phyloP scores from a whole-genome alignment of 2,329 filamentous ascomycete genomes.

The Penicillium digitatum region DNA sequence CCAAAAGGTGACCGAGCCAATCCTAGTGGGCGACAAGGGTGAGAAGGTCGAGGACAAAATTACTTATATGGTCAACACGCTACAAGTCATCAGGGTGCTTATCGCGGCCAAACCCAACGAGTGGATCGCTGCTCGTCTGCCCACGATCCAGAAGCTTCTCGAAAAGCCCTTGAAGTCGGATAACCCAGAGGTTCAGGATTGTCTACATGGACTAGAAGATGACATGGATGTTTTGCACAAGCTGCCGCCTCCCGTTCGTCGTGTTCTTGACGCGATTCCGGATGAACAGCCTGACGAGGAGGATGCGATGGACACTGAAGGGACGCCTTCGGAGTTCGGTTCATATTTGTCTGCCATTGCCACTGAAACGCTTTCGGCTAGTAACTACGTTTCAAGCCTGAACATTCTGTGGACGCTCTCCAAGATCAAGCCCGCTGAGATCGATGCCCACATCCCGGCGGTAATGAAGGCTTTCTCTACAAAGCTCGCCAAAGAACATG shows the following conservation, averaged over 20 bases:
- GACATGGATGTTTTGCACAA: conserved; percentile 65
- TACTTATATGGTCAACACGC: conserved; percentile 85
- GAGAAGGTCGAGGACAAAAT: conserved; percentile 77
- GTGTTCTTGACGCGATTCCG: conserved; percentile 84
- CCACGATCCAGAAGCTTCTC: conserved; percentile 76
- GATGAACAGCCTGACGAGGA: conserved; percentile 78
- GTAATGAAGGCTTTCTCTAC: conserved; percentile 91
- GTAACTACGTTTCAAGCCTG: conserved; percentile 80
- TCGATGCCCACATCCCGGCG: conserved; percentile 81
- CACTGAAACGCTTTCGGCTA: conserved; percentile 77
- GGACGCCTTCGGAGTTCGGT: conserved; percentile 80
- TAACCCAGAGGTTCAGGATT: conserved; percentile 89
- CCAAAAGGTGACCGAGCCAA: conserved; percentile 80
- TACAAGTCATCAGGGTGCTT: conserved; percentile 87
- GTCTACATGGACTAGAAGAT: conserved; percentile 70
- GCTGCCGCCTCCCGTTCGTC: conserved; percentile 70
- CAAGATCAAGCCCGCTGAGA: conserved; percentile 75
- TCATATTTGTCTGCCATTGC: conserved; percentile 79
- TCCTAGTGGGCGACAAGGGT: conserved; percentile 78
- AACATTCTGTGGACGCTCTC: conserved; percentile 92
- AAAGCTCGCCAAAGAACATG: conserved; percentile 90
- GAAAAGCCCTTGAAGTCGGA: conserved; percentile 87
- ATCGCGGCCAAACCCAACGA: conserved; percentile 83
- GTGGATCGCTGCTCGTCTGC: conserved; percentile 78
- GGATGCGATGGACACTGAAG: conserved; percentile 70